These are phyloP conservation scores for Conticribra guillardii DNA, from an alignment of 108 stramenopile genomes.

Conservation along the genomic window DNA sequence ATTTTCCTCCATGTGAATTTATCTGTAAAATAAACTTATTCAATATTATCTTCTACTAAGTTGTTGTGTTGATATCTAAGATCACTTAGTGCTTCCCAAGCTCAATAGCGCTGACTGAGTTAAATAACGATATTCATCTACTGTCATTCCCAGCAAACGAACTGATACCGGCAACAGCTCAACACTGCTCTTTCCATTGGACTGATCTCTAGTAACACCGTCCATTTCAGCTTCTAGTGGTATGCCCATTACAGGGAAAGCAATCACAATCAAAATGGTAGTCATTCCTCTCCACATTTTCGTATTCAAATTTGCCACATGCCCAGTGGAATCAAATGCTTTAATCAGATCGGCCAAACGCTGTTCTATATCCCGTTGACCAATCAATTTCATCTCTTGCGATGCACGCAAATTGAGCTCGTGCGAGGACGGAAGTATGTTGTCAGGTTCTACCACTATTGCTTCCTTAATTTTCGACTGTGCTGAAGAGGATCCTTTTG, in stretches of 20 bases:
- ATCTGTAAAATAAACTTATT: no score
- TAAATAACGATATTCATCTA: conserved; percentile 71
- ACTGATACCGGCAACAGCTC: conserved; percentile 46
- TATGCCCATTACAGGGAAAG: conserved; percentile 20
- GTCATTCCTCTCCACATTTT: conserved; percentile 76
- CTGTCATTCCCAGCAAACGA: conserved; percentile 47
- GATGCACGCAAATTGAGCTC: no score
- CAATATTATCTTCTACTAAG: no score
- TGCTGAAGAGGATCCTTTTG: background rate
- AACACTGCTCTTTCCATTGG: conserved; percentile 3
- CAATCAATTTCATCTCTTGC: background rate
- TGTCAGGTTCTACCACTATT: background rate
- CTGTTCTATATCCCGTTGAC: conserved; percentile 20
- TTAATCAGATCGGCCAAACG: conserved; percentile 64
- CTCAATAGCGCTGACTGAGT: conserved; percentile 44
- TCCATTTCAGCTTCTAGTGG: background rate
- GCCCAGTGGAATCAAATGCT: conserved; percentile 61
- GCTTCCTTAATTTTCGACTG: background rate
- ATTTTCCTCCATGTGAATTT: no score
- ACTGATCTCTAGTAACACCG: background rate
- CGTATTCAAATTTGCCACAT: conserved; percentile 57
- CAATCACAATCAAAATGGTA: conserved; percentile 64
- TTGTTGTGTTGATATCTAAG: no score
- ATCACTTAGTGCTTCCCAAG: no score
- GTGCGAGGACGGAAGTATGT: background rate